Base-by-base conservation (phyloP, 1,284 basidiomycete species). In the Trichosporon faecale region DNA sequence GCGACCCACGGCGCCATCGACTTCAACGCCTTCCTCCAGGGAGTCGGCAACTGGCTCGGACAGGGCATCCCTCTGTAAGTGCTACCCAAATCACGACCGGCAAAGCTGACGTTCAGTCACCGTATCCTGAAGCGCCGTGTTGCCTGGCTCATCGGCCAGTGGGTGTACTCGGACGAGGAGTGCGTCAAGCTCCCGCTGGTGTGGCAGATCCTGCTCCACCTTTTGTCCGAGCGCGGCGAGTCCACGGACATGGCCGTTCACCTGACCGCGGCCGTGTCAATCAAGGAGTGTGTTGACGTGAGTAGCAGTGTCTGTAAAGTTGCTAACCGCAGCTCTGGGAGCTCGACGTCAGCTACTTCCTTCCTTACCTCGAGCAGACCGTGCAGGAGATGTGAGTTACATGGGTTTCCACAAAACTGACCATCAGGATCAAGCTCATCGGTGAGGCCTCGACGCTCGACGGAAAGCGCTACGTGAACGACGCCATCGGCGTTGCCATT, bases 111-210 rank as follows among this genome's bases (percentile, higher is more conserved):
- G 35, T 3, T 14, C 72, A 94, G 92, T 68, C 93, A 91, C 77
- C 91, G 92, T 0, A 91, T 95, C 64, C 87, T 95, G 71, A 94
- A 95, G 82, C 88, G 93, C 23, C 88, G 94, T 55, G 91, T 95
- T 72, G 93, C 93, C 0, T 95, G 93, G 93, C 83, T 95, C 6
- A 88, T 96, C 57, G 93, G 93, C 14, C 91, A 91, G 85, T 93
- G 91, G 89, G 87, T 92, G 27, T 85, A 87, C 3, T 79, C 81
- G 0, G 82, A 84, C 4, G 90, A 92, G 67, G 86, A 88, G 72
- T 89, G 88, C 71, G 84, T 90, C 2, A 89, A 89, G 72, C 88
- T 90, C 5, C 76, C 87, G 2, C 84, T 87, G 65, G 85, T 93
- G 11, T 96, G 93, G 93, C 88, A 93, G 75, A 87, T 93, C 33